Conservation (phyloP, 306 rosid genomes). For the Lathyrus oleraceus region DNA sequence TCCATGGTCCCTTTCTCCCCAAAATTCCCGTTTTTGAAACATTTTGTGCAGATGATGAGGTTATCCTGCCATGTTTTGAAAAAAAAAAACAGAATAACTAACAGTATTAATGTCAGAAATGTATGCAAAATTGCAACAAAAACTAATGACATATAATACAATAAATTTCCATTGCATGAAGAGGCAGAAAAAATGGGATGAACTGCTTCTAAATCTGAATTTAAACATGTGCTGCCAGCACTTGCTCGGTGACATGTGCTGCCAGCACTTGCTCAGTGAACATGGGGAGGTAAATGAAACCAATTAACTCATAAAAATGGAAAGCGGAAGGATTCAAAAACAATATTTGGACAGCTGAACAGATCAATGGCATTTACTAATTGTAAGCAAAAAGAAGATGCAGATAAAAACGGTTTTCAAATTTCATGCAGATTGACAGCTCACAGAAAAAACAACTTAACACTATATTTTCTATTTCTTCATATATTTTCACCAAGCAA, state of each 20-base stretch:
- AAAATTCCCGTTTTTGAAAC: conserved; percentile 64
- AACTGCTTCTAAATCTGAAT: not conserved
- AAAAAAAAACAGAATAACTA: conserved; percentile 25
- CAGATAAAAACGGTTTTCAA: not conserved
- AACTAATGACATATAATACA: not conserved
- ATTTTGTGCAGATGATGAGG: conserved; percentile 56
- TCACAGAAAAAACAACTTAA: not conserved
- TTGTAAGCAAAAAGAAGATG: not conserved
- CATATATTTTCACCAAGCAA: not conserved
- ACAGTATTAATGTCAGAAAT: not conserved
- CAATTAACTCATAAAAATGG: not conserved
- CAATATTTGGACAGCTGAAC: not conserved
- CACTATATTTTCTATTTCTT: not conserved
- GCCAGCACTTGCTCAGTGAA: not conserved
- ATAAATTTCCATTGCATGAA: not conserved
- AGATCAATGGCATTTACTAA: not conserved
- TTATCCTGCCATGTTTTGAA: conserved; percentile 57
- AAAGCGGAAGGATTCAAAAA: not conserved
- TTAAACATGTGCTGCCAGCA: not conserved
- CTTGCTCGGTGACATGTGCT: not conserved
- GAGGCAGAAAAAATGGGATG: not conserved
- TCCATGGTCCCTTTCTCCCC: conserved; percentile 71
- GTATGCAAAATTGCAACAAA: conserved; percentile 10
- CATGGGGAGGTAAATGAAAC: not conserved
- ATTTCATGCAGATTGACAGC: conserved; percentile 7